Base-by-base conservation (phyloP, 2,329 filamentous ascomycete genomes). In the Bipolaris bicolor region DNA sequence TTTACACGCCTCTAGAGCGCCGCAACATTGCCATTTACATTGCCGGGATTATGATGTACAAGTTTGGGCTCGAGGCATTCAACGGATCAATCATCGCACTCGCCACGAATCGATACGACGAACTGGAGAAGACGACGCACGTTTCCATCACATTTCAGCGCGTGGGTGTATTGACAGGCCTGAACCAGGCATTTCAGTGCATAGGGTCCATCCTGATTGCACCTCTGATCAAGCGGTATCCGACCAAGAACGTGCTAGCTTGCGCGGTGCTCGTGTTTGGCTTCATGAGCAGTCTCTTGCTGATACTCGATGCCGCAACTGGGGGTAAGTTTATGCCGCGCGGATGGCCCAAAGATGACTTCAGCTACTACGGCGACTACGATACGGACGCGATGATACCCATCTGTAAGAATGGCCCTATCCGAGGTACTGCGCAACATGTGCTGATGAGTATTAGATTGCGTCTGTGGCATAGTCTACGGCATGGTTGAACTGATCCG, bases 401-500 rank as follows among this genome's bases (percentile, higher is more conserved):
- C 7, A 78, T 83, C 13, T 83, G 67, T 69, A 62, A 69, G 67
- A 4, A 15, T 26, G 22, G 3, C 15, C 15, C 39, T n/a, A 22
- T 26, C 24, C 15, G n/a, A 40, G 3, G 2, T 24, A 18, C 34
- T 18, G 13, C 5, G 24, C 10, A 7, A 7, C 10, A 36, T 29
- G 16, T 45, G 43, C 65, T 69, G 33, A 68, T 58, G 22, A 18
- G 1, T 2, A 33, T 20, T 47, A 69, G 67, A 61, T 40, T 69
- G 67, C 26, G 63, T 70, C 33, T 69, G 65, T 34, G 67, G 67
- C 58, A 59, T 70, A 36, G 67, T 68, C 3, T 70, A 72, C 39
- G 81, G 81, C 37, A 83, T 83, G 81, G 80, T 83, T 11, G 81
- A 84, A 66, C 73, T 83, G 26, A 82, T 83, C 53, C 77, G 81